Evolutionary conservation across 371 early-diverging fungal genomes (phyloP).

Genomic region (Saksenaea vasiformis): DNA sequence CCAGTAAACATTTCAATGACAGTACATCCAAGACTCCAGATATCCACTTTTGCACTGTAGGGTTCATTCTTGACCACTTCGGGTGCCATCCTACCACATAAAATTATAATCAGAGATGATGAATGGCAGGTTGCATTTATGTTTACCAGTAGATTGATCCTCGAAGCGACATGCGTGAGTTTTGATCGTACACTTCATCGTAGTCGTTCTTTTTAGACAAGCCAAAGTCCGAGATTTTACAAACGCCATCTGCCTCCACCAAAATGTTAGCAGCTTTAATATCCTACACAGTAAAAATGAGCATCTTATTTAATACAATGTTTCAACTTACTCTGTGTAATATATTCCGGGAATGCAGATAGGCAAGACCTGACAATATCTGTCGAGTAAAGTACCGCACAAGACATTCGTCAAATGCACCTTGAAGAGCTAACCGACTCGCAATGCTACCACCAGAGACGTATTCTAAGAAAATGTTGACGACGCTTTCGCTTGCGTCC

Average conservation of each 20-base stretch:
- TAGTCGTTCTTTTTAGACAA: constrained; percentile 81
- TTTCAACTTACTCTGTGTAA: constrained; percentile 65
- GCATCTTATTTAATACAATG: too few species aligned
- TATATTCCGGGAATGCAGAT: constrained; percentile 89
- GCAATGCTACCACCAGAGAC: constrained; percentile 85
- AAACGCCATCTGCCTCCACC: constrained; percentile 81
- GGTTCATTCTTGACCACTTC: constrained; percentile 72
- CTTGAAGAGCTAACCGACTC: constrained; percentile 67
- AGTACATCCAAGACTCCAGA: constrained; percentile 90
- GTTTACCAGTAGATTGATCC: background rate
- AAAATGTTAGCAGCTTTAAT: constrained; percentile 97
- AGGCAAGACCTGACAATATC: constrained; percentile 83
- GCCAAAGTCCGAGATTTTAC: constrained; percentile 98
- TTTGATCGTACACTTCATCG: constrained; percentile 48
- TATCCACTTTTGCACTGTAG: constrained; percentile 84
- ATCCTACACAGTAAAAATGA: too few species aligned
- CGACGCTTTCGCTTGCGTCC: constrained; percentile 59
- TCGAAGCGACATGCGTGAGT: constrained; percentile 16
- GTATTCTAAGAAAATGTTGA: constrained; percentile 93
- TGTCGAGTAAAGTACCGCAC: constrained; percentile 86
- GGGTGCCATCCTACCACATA: constrained; percentile 84
- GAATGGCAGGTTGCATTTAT: background rate
- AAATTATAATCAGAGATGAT: background rate
- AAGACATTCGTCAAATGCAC: constrained; percentile 73
- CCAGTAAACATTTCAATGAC: constrained; percentile 96